Evolutionary conservation across 768 basidiomycete genomes (phyloP).

Genomic region (Podaxis rugospora): DNA sequence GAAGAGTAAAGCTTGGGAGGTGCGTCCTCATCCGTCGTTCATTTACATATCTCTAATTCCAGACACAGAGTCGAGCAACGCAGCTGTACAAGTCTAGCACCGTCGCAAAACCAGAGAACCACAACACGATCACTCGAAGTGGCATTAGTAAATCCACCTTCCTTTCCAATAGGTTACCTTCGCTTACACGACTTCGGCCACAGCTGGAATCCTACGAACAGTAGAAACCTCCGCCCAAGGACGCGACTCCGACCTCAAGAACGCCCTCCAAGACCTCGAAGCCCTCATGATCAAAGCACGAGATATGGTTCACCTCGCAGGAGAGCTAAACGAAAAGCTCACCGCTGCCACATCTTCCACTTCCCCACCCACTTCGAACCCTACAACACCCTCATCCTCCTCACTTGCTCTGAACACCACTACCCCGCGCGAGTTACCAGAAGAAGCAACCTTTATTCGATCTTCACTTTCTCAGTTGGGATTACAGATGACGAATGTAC

Average conservation of each 20-base stretch:
- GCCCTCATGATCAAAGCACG: constrained; percentile 86
- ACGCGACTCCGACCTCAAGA: constrained; percentile 60
- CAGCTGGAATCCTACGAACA: constrained; percentile 79
- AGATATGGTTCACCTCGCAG: constrained; percentile 89
- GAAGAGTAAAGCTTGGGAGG: constrained; percentile 75
- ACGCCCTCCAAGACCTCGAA: constrained; percentile 84
- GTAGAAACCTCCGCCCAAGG: constrained; percentile 67
- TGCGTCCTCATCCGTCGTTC: constrained; percentile 15
- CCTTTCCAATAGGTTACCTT: background rate
- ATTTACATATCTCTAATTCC: background rate
- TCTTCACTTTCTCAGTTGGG: constrained; percentile 90
- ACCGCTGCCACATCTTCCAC: constrained; percentile 36
- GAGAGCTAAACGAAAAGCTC: constrained; percentile 80
- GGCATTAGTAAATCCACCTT: constrained; percentile 14
- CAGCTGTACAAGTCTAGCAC: background rate
- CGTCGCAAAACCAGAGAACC: background rate
- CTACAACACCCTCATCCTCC: constrained; percentile 20
- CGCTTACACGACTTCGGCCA: background rate
- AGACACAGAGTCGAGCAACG: background rate
- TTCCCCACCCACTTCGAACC: constrained; percentile 15
- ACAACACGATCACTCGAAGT: background rate
- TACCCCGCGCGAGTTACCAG: constrained; percentile 52
- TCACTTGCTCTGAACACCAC: constrained; percentile 18
- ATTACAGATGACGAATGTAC: constrained; percentile 68
- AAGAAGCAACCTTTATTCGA: constrained; percentile 84